Evolutionary conservation across 2,329 filamentous ascomycete species (phyloP).

Genomic region (Penicillium frequentans): DNA sequence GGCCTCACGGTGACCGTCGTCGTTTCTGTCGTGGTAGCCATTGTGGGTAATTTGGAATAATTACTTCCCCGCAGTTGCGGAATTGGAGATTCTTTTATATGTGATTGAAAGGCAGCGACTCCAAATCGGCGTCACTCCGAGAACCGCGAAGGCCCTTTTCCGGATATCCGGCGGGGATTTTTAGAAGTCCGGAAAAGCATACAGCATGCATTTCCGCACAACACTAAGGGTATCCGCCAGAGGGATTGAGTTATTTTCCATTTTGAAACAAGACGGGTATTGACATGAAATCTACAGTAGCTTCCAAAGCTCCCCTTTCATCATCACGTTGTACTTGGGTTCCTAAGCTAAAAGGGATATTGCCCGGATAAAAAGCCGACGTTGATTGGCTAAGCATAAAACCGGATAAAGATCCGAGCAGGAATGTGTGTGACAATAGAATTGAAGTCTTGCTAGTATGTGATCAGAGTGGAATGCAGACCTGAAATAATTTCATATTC

Average conservation of each 20-base stretch:
- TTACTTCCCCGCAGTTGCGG: not conserved
- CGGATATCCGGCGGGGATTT: not conserved
- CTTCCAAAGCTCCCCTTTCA: too few relatives aligned
- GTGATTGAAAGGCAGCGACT: not conserved
- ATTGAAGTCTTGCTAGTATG: too few relatives aligned
- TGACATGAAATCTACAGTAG: too few relatives aligned
- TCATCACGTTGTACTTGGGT: too few relatives aligned
- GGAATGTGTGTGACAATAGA: not conserved
- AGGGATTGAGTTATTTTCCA: not conserved
- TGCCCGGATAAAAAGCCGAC: not conserved
- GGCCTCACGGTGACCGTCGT: slow-evolving; percentile 8
- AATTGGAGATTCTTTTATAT: not conserved
- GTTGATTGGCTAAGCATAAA: not conserved
- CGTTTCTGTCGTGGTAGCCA: slow-evolving; percentile 6
- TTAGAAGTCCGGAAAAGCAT: not conserved
- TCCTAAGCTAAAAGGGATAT: not conserved
- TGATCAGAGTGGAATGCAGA: too few relatives aligned
- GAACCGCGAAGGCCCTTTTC: not conserved
- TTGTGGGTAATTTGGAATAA: not conserved
- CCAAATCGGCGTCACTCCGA: not conserved
- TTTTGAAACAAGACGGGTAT: too few relatives aligned
- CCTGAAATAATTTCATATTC: too few relatives aligned
- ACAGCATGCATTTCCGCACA: not conserved
- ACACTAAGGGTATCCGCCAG: too few relatives aligned
- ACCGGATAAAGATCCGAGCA: not conserved